A percentile compares a stretch with the other conserved stretches of the same genome.
These are phyloP conservation scores for Aspergillus eucalypticola DNA, from an alignment of 2,329 filamentous ascomycete species.

Conservation along the genomic window DNA sequence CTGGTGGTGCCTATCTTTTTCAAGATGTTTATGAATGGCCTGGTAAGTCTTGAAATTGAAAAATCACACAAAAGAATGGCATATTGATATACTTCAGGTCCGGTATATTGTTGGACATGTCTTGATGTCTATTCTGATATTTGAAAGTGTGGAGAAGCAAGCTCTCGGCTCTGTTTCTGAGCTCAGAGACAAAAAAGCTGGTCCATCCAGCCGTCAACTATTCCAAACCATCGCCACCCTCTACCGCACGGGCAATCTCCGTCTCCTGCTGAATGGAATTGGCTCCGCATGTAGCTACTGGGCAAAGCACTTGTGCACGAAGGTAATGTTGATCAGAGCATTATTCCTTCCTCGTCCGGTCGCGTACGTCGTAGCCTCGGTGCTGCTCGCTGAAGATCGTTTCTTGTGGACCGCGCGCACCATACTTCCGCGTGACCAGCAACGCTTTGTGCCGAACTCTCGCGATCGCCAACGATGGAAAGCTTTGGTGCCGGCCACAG, in stretches of 20 bases:
- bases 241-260: not conserved
- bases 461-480: not conserved
- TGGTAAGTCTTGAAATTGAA: not conserved
- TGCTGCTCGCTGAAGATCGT: not conserved
- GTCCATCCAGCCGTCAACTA: not conserved
- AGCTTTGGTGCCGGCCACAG: not conserved
- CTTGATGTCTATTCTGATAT: constrained; percentile 1
- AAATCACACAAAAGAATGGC: too few species aligned
- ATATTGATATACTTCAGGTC: not conserved
- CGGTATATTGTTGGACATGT: constrained; percentile 5
- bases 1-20: not conserved
- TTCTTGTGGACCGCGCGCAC: not conserved
- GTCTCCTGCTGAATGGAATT: not conserved
- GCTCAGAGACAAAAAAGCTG: not conserved
- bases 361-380: not conserved
- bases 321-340: not conserved
- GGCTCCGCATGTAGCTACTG: not conserved
- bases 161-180: not conserved
- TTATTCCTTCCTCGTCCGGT: not conserved
- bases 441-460: not conserved
- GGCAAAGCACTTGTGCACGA: not conserved
- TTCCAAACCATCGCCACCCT: not conserved
- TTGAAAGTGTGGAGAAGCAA: not conserved
- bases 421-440: not conserved
- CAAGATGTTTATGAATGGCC: not conserved